Evolutionary conservation across 176 grass and related monocot genomes (phyloP).

Genomic region (Dactylis glomerata): DNA sequence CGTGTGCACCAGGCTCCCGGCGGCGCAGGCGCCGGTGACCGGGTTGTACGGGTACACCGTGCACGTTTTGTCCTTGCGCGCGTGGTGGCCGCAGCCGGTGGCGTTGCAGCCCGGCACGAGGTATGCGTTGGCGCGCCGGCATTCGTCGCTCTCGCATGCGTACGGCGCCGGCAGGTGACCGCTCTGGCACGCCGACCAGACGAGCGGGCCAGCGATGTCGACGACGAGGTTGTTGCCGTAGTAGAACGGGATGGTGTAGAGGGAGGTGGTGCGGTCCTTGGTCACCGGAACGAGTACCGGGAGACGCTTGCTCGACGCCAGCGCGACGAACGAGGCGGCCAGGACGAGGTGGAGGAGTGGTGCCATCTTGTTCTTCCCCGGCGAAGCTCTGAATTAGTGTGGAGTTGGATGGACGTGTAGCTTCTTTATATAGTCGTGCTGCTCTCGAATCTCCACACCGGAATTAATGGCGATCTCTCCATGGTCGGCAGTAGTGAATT

Average conservation of each 20-base stretch:
- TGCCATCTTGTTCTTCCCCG: not conserved
- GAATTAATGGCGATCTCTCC: not conserved
- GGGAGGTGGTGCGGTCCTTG: conserved; percentile 30
- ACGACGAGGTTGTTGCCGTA: conserved; percentile 1
- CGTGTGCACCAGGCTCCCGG: conserved; percentile 11
- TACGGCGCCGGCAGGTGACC: not conserved
- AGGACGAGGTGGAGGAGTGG: not conserved
- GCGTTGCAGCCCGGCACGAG: not conserved
- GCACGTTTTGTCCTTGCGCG: not conserved
- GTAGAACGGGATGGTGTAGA: conserved; percentile 33
- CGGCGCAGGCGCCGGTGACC: conserved; percentile 25
- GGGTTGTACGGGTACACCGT: conserved; percentile 29
- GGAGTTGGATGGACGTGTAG: not conserved
- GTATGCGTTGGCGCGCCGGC: conserved; percentile 1
- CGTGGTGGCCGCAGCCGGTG: not conserved
- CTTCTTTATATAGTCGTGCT: not conserved
- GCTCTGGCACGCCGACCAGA: conserved; percentile 36
- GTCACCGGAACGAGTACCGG: conserved; percentile 20
- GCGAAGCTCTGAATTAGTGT: not conserved
- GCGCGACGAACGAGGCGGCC: not conserved
- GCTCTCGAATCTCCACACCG: not conserved
- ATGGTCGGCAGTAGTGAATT: not conserved
- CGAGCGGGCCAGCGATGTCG: conserved; percentile 31
- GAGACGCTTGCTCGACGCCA: not conserved
- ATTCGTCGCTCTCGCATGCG: not conserved